Evolutionary conservation across 2,329 filamentous ascomycete genomes (phyloP).

Genomic region (Paecilomyces fulvus): DNA sequence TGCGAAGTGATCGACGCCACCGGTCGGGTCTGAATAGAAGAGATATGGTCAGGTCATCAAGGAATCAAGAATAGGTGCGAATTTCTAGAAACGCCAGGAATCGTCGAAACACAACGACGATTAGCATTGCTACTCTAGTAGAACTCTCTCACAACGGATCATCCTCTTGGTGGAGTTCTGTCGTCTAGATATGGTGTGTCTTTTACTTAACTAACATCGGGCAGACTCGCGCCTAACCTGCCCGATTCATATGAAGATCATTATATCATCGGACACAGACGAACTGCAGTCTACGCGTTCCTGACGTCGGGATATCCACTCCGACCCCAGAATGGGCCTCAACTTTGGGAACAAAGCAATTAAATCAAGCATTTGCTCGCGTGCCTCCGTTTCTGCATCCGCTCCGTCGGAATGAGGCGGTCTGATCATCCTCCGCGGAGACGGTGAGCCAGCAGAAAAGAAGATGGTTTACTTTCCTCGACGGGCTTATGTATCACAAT

Average conservation of each 20-base stretch:
- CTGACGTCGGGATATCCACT: background rate
- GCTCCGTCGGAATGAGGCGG: background rate
- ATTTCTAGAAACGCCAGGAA: background rate
- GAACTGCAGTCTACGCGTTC: background rate
- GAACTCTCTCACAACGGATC: background rate
- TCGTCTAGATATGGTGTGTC: too few species aligned
- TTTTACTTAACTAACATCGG: too few species aligned
- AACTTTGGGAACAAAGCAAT: background rate
- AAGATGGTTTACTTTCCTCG: background rate
- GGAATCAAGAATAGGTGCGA: too few species aligned
- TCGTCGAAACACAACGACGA: background rate
- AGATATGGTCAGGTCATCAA: too few species aligned
- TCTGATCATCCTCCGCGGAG: background rate
- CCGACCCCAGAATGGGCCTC: background rate
- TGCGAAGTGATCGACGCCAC: background rate
- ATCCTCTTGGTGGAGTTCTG: background rate
- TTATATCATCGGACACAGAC: too few species aligned
- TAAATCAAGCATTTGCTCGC: background rate
- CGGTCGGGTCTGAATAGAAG: background rate
- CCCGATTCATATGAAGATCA: too few species aligned
- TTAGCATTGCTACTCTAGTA: background rate
- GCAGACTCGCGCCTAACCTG: too few species aligned
- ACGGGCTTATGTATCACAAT: background rate
- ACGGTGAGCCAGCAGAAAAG: background rate
- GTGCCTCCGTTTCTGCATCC: background rate